Evolutionary conservation across 2,329 filamentous ascomycete genomes (phyloP), one percentile per base, ranked within the genome.

Genomic region (Cytospora chrysosperma): DNA sequence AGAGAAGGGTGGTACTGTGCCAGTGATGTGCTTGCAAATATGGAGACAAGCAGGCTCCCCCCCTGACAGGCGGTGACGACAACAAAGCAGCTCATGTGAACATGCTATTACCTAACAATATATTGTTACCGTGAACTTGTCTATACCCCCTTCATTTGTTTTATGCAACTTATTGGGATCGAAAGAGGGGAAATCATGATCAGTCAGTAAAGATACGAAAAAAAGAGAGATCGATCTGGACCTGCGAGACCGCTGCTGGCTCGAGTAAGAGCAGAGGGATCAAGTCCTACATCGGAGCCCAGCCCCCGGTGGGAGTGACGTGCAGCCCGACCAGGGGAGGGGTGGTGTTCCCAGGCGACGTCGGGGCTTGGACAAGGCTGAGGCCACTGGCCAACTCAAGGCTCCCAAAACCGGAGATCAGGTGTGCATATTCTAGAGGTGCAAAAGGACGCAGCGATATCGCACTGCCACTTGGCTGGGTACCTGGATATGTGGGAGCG

Each of bases 251-350:
- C 60, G 63, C 56, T 55, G n/a, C n/a, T 34, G 30, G 8, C 19
- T 32, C 19, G 28, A 12, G 43, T 6, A 47, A n/a, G n/a, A n/a
- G 6, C 43, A 19, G 32, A 13, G 32, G 12, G 7, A 13, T 12
- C 1, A 47, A 47, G 59, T 65, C 63, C 63, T 63, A 34, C 19
- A 60, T 65, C 63, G 63, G 63, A 65, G 63, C 37, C 43, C 43
- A 47, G 43, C 43, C 43, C 43, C 43, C 43, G n/a, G 21, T 19
- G 10, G n/a, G 19, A n/a, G 51, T 56, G 63, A 60, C 34, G 51
- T 26, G 19, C 52, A 19, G 28, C 24, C 40, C 26, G 50, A 24
- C n/a, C 28, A 21, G 49, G 26, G 13, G 59, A 26, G n/a, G n/a
- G n/a, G n/a, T n/a, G n/a, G n/a, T n/a, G n/a, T n/a, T 34, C 40